phyloP scores from a whole-genome alignment of 208 protist genomes.

The Strigomonas culicis region DNA sequence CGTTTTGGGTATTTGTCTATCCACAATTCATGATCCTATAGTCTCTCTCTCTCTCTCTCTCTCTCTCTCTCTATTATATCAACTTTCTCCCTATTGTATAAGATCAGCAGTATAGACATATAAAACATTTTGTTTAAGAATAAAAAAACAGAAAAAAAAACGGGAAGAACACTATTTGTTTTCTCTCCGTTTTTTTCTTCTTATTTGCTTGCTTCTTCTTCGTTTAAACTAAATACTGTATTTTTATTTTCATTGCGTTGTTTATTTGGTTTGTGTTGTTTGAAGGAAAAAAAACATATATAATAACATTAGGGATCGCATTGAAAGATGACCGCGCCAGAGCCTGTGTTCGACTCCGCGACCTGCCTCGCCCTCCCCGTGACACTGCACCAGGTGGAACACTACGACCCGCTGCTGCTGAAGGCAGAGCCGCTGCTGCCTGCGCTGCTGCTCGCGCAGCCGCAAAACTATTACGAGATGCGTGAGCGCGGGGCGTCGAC shows the following conservation, averaged over 20 bases:
- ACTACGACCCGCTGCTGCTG: conserved; percentile 33
- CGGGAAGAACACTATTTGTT: too few relatives aligned
- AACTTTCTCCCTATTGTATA: too few relatives aligned
- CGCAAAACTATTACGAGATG: neutral
- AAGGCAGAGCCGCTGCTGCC: conserved; percentile 21
- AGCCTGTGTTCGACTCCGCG: conserved; percentile 31
- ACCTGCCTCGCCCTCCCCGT: conserved; percentile 38
- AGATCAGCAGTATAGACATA: too few relatives aligned
- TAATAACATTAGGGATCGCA: neutral
- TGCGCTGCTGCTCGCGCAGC: conserved; percentile 35
- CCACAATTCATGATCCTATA: neutral
- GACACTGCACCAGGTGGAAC: conserved; percentile 53
- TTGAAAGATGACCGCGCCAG: neutral
- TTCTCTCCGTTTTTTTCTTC: conserved; percentile 6
- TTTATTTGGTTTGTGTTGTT: neutral
- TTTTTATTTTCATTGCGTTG: neutral
- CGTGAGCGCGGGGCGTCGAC: too few relatives aligned
- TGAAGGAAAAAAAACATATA: too few relatives aligned
- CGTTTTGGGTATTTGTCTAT: neutral
- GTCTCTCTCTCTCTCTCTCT: conserved; percentile 1
- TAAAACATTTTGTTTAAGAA: too few relatives aligned
- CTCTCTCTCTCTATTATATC: conserved; percentile 15
- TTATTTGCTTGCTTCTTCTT: conserved; percentile 4
- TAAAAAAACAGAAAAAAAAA: too few relatives aligned
- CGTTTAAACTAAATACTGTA: neutral